Evolutionary conservation across 2,329 filamentous ascomycete species (phyloP).

Genomic region (Cercospora sesami): DNA sequence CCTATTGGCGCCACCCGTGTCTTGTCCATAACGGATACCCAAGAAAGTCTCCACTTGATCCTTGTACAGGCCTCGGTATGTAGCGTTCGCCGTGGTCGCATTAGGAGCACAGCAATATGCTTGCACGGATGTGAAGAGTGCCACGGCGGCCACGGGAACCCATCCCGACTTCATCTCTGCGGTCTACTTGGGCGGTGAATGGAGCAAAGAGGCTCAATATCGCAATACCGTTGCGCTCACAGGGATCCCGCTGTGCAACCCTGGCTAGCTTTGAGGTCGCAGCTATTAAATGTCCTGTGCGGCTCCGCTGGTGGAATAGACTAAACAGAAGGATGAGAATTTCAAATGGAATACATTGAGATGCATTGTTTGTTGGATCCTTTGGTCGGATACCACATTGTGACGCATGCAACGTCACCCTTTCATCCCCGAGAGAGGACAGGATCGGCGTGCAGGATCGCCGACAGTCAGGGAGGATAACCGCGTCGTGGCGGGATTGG

Average conservation of each 20-base stretch:
- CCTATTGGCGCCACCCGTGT: conserved; percentile 36
- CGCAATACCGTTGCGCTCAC: not conserved
- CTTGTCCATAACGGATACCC: conserved; percentile 38
- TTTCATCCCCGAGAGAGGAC: not conserved
- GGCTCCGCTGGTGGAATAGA: not conserved
- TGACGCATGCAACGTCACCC: not conserved
- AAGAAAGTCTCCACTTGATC: conserved; percentile 38
- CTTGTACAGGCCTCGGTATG: conserved; percentile 32
- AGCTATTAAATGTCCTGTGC: not conserved
- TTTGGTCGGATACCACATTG: not conserved
- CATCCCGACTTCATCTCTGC: conserved; percentile 8
- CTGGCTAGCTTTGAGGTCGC: not conserved
- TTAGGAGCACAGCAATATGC: conserved; percentile 11
- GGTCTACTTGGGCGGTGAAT: not conserved
- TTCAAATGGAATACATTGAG: not conserved
- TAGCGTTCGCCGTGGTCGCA: conserved; percentile 19
- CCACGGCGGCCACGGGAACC: not conserved
- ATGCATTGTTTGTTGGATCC: not conserved
- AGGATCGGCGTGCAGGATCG: not conserved
- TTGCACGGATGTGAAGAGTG: not conserved
- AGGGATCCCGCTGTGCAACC: not conserved
- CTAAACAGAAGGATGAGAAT: not conserved
- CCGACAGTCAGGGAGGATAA: not conserved
- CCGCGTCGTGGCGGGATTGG: not conserved
- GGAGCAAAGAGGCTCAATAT: not conserved